Base-by-base conservation (phyloP, 257 asterid genomes). In the Salvia miltiorrhiza region DNA sequence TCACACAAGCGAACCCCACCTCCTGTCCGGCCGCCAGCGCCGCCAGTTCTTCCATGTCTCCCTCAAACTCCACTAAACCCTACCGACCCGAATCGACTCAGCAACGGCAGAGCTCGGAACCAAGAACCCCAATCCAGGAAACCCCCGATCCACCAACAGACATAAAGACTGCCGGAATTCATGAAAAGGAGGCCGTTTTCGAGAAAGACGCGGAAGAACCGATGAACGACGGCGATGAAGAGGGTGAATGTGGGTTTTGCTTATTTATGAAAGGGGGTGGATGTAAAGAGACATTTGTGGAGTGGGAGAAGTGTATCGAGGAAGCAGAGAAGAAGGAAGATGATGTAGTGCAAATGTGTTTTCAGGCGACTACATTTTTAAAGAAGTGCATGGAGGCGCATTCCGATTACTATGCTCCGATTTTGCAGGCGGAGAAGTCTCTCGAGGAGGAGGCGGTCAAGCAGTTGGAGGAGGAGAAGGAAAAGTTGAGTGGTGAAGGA, bases 211-310 rank as follows among this genome's bases (percentile, higher is more conserved):
- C 47, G 13, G 69, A 16, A 8, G 66, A 61, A 37, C 13, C 71
- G 65, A 10, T 17, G 47, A 43, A 40, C 1, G 76, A 47, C 3
- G 70, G 72, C 28, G 74, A 17, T 16, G 68, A 86, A 0, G 97
- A 84, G 69, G 92, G 87, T 0, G 96, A 88, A 60, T 87, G 96
- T 76, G 95, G 96, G 72, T 91, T 88, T 73, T 91, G 96, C 73
- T 74, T 91, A 67, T 88, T 79, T 37, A 91, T 91, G 97, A 91
- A 91, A 73, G 96, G 76, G 30, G 96, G 97, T 21, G 97, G 88
- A 11, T 91, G 97, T 64, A 87, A 55, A 52, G 95, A 91, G 5
- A 44, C 69, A 0, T 91, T 91, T 70, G 45, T 57, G 33, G 87
- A 72, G 3, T 91, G 97, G 97, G 93, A 88, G 64, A 84, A 81